These are phyloP conservation scores for Chlorella sorokiniana DNA, from an alignment of 139 green algal genomes.

Conservation along the genomic window DNA sequence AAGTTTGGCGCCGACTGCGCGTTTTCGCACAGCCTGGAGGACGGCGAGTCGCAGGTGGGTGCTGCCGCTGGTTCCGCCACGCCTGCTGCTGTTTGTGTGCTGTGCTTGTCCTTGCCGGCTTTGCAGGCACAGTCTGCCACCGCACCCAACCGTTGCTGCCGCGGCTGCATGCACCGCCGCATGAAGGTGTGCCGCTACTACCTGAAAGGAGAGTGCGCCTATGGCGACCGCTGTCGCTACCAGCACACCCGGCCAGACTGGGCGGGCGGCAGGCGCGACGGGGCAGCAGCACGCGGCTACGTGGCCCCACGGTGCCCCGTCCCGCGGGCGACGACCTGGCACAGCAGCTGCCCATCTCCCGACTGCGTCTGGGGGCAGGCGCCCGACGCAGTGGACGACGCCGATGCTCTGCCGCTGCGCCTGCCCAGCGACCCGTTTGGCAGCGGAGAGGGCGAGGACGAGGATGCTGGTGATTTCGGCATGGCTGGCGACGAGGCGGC, in stretches of 20 bases:
- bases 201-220: slow-evolving; percentile 62
- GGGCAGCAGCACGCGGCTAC: neutral
- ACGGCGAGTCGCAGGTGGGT: slow-evolving; percentile 34
- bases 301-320: neutral
- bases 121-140: neutral
- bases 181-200: slow-evolving; percentile 66
- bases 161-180: neutral
- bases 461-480: neutral
- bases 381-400: neutral
- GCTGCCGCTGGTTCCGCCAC: too few species aligned
- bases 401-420: neutral
- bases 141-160: too few species aligned
- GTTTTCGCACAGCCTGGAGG: slow-evolving; percentile 50
- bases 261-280: neutral
- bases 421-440: neutral
- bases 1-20: slow-evolving; percentile 37
- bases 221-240: slow-evolving; percentile 54
- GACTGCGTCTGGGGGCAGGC: slow-evolving; percentile 34
- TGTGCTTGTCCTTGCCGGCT: neutral
- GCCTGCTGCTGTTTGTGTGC: neutral
- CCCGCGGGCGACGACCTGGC: slow-evolving; percentile 28
- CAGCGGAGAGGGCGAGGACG: neutral
- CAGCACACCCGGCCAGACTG: slow-evolving; percentile 40
- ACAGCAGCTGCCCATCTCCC: slow-evolving; percentile 37
- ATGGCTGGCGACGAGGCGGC: neutral